Evolutionary conservation across 257 asterid species (phyloP).

Genomic region (Solanum medicagineum): DNA sequence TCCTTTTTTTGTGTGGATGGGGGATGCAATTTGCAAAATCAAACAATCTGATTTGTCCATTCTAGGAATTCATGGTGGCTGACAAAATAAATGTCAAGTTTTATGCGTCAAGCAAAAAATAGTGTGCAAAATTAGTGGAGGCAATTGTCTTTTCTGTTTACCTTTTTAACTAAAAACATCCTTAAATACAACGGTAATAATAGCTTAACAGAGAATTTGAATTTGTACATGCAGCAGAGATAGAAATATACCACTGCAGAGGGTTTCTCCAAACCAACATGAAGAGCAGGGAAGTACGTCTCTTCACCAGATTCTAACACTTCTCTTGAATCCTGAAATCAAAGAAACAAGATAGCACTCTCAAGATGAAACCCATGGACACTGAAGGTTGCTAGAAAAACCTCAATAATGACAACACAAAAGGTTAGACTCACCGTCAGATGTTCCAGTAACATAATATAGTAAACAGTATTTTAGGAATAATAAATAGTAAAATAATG

Average conservation of each 20-base stretch:
- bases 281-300: conserved; percentile 85
- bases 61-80: background rate
- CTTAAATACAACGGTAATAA: background rate
- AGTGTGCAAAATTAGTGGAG: background rate
- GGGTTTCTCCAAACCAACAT: conserved; percentile 63
- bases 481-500: background rate
- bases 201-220: background rate
- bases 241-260: conserved; percentile 66
- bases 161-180: background rate
- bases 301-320: conserved; percentile 78
- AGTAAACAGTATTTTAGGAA: background rate
- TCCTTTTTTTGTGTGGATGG: background rate
- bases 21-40: background rate
- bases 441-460: background rate
- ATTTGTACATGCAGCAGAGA: background rate
- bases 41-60: background rate
- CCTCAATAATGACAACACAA: background rate
- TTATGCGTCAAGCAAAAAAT: background rate
- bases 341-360: background rate
- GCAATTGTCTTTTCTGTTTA: background rate
- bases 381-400: background rate
- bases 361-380: background rate
- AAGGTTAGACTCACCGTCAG: background rate
- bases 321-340: conserved; percentile 49
- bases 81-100: background rate